Percentiles rank a stretch among this genome's conserved stretches.
Evolutionary conservation across 176 grass and related monocot species (phyloP).

Genomic region (Alloteropsis semialata): DNA sequence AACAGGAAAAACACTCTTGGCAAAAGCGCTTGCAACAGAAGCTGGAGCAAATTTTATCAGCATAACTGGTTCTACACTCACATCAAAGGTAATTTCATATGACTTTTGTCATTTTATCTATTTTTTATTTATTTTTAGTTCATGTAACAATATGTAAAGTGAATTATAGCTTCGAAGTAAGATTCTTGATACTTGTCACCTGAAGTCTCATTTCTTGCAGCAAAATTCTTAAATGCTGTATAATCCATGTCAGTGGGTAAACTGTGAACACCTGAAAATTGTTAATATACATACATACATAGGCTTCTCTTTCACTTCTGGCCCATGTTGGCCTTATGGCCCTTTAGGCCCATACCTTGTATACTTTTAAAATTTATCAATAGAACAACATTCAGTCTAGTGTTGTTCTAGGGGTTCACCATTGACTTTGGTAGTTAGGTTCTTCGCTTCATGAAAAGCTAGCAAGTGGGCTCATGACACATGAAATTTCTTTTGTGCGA

Average conservation of each 20-base stretch:
- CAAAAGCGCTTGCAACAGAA: conserved; percentile 98
- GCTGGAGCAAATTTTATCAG: conserved; percentile 97
- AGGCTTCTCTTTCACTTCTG: too few relatives aligned
- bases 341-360: too few relatives aligned
- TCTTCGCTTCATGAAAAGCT: conserved; percentile 7
- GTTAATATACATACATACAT: too few relatives aligned
- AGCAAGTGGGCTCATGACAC: not conserved
- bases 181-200: not conserved
- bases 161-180: not conserved
- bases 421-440: not conserved
- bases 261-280: conserved; percentile 25
- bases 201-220: not conserved
- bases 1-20: conserved; percentile 95
- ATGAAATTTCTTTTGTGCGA: conserved; percentile 18
- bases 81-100: conserved; percentile 77
- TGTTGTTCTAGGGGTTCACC: not conserved
- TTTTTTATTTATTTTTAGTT: not conserved
- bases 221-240: not conserved
- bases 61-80: conserved; percentile 86
- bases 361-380: not conserved
- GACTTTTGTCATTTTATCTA: not conserved
- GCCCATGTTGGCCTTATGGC: too few relatives aligned
- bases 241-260: not conserved
- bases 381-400: not conserved
- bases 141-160: not conserved